phyloP scores from a whole-genome alignment of 306 rosid genomes.

The Medicago truncatula region DNA sequence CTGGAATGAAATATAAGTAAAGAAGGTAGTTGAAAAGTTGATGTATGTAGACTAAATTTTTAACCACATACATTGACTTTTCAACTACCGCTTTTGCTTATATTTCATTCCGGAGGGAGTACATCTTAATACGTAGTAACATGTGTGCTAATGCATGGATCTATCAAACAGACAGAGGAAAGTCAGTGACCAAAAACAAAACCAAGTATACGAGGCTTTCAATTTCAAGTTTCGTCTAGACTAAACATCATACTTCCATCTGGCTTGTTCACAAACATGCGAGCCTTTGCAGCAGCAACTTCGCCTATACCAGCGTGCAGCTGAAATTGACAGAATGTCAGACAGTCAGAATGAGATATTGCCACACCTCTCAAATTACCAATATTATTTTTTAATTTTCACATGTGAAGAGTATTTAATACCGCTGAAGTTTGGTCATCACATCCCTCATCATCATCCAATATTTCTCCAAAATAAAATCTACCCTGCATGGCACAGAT shows the following conservation, averaged over 20 bases:
- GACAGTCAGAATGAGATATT: conserved; percentile 38
- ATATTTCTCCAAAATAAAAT: conserved; percentile 89
- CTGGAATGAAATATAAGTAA: too few species aligned
- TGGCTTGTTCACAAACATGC: conserved; percentile 97
- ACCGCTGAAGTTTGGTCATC: conserved; percentile 83
- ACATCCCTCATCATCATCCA: conserved; percentile 69
- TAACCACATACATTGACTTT: too few species aligned
- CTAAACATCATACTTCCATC: conserved; percentile 84
- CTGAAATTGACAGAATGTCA: conserved; percentile 56
- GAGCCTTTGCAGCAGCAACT: conserved; percentile 99
- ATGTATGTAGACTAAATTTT: too few species aligned
- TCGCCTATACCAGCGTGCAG: conserved; percentile 94
- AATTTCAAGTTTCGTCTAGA: conserved; percentile 20
- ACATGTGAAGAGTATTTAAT: conserved; percentile 35
- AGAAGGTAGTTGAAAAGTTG: too few species aligned
- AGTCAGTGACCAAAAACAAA: background rate
- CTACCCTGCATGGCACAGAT: conserved; percentile 76
- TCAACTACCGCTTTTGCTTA: too few species aligned
- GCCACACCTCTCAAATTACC: conserved; percentile 14
- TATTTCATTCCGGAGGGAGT: too few species aligned
- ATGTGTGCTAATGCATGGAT: conserved; percentile 22
- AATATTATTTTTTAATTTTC: background rate
- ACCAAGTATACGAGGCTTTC: background rate
- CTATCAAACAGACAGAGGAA: conserved; percentile 4
- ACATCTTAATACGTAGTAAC: background rate